Evolutionary conservation across 768 basidiomycete genomes (phyloP).

Genomic region (Hygrocybe punicea): DNA sequence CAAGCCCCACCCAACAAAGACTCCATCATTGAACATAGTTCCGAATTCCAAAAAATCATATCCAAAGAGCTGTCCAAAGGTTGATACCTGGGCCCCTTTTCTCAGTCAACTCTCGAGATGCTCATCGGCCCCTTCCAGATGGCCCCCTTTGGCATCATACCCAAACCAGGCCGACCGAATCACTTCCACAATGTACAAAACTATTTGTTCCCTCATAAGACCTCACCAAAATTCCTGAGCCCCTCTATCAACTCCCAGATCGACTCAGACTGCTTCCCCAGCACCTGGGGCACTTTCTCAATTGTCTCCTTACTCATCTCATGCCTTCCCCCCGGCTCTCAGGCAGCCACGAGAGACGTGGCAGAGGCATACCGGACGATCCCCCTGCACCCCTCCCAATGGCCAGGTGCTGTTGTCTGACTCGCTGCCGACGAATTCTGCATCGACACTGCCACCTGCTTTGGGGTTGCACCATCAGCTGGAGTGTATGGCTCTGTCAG

Average conservation of each 20-base stretch:
- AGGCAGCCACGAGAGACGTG: slow-evolving; percentile 31
- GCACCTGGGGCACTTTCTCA: slow-evolving; percentile 31
- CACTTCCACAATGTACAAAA: slow-evolving; percentile 16
- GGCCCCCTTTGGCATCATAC: slow-evolving; percentile 16
- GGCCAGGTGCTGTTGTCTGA: slow-evolving; percentile 32
- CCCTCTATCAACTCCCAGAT: slow-evolving; percentile 18
- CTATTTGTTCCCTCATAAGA: slow-evolving; percentile 13
- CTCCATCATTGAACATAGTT: slow-evolving; percentile 14
- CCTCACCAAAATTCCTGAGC: background rate
- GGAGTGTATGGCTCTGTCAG: slow-evolving; percentile 25
- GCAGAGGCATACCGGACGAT: slow-evolving; percentile 34
- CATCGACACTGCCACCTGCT: slow-evolving; percentile 24
- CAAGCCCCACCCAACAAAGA: slow-evolving; percentile 33
- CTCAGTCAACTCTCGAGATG: background rate
- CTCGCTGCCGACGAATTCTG: slow-evolving; percentile 21
- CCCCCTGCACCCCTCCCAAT: slow-evolving; percentile 32
- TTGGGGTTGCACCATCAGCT: slow-evolving; percentile 19
- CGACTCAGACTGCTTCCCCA: slow-evolving; percentile 26
- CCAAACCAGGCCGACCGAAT: slow-evolving; percentile 13
- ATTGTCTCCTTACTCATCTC: slow-evolving; percentile 18
- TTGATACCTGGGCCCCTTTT: slow-evolving; percentile 17
- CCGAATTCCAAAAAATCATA: background rate
- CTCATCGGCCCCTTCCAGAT: slow-evolving; percentile 19
- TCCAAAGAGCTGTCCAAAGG: background rate
- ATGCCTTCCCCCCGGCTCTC: slow-evolving; percentile 28